Evolutionary conservation across 2,329 filamentous ascomycete genomes (phyloP), one percentile per base, ranked within the genome.

Genomic region (Dactylonectria estremocensis): DNA sequence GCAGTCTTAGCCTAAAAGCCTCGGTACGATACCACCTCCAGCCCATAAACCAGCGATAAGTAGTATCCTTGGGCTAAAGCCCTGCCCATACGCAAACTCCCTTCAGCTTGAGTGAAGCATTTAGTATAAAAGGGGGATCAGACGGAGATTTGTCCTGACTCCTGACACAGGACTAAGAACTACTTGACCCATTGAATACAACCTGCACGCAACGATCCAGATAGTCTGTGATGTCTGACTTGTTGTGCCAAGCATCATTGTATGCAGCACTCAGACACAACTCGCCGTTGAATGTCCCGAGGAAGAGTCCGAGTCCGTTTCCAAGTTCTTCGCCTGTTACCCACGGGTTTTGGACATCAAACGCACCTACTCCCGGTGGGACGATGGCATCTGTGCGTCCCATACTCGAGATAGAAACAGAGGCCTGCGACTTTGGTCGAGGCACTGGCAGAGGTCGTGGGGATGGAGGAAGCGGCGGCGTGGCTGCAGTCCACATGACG

Each of bases 251-350:
- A 0, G 81, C 81, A 61, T 84, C 80, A 61, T 85, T 84, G 28
- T 80, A 85, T 5, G 78, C 82, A 9, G 76, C 79, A 55, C 82
- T 85, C 20, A 85, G 65, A 0, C 72, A 77, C 49, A 85, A n/a
- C 37, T 71, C 65, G 0, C 78, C 80, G 4, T 76, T 72, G 60
- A 78, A 84, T 0, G 79, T 83, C 0, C 80, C 82, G 18, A 85
- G 66, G 43, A 83, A 85, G n/a, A 85, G n/a, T 0, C 74, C 80
- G 14, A 80, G 18, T 0, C 79, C 77, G 28, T 72, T 84, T 0
- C 82, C 77, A 2, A 85, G 72, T 62, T 85, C 83, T 61, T 85
- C 83, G 0, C 83, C 83, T 0, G 82, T 84, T 0, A 84, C 83
- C 83, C 84, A 85, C 1, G 83, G 82, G 13, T 81, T 69, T 2